Percentiles rank a stretch among this genome's conserved stretches.
phyloP scores from a whole-genome alignment of 768 basidiomycete genomes.

The Crucibulum laeve region DNA sequence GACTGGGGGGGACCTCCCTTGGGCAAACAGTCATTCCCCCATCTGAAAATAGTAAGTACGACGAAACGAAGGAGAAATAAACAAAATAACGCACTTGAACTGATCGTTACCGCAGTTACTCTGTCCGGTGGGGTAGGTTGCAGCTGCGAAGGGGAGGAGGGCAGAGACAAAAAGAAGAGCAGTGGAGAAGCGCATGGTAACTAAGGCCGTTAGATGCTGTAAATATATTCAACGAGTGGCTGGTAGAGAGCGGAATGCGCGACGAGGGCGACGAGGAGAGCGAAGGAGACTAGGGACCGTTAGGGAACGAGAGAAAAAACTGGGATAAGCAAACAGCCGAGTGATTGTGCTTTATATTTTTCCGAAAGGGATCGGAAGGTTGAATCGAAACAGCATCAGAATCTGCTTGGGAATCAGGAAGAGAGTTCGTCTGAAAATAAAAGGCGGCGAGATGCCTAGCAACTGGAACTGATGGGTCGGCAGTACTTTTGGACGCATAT shows the following conservation, averaged over 20 bases:
- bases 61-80: not conserved
- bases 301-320: not conserved
- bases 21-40: constrained; percentile 14
- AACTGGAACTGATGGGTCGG: too few relatives aligned
- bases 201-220: not conserved
- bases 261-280: not conserved
- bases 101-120: constrained; percentile 13
- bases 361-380: too few relatives aligned
- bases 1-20: constrained; percentile 9
- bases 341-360: not conserved
- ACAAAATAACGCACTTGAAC: constrained; percentile 24
- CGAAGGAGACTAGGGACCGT: not conserved
- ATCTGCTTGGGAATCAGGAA: too few relatives aligned
- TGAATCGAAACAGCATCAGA: not conserved
- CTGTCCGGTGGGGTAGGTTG: not conserved
- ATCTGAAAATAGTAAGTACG: constrained; percentile 16
- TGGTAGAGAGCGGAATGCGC: not conserved
- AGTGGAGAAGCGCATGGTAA: not conserved
- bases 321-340: not conserved
- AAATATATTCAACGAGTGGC: not conserved
- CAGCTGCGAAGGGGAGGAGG: not conserved
- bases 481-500: too few relatives aligned
- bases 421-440: too few relatives aligned
- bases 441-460: too few relatives aligned
- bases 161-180: not conserved